These are phyloP conservation scores for Mallotus nudiflorus DNA, from an alignment of 345 rosid species.

Conservation along the genomic window DNA sequence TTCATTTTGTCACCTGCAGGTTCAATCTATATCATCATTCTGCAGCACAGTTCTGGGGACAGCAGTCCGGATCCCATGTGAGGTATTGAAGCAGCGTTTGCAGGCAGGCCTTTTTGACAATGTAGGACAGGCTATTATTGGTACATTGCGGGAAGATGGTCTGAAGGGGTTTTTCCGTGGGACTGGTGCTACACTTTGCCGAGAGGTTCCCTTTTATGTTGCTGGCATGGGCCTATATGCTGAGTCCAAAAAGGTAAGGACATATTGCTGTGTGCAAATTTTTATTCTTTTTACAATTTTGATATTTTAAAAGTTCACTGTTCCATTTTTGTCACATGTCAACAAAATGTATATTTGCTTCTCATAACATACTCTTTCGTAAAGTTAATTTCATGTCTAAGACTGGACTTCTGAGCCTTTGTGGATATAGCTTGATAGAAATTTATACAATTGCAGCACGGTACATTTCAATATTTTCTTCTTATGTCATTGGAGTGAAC, in stretches of 20 bases:
- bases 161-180: slow-evolving; percentile 93
- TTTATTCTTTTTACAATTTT: background rate
- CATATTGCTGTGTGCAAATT: too few species aligned
- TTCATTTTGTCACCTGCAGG: slow-evolving; percentile 44
- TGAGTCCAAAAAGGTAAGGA: slow-evolving; percentile 91
- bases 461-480: too few species aligned
- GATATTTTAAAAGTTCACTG: background rate
- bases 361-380: too few species aligned
- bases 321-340: background rate
- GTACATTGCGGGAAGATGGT: slow-evolving; percentile 95
- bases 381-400: too few species aligned
- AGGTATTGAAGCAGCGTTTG: slow-evolving; percentile 94
- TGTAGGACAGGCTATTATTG: slow-evolving; percentile 88
- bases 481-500: too few species aligned
- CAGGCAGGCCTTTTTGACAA: slow-evolving; percentile 89
- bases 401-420: too few species aligned
- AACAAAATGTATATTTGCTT: too few species aligned
- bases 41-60: slow-evolving; percentile 95
- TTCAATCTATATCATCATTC: slow-evolving; percentile 91
- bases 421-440: too few species aligned
- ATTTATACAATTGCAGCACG: too few species aligned
- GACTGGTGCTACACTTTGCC: slow-evolving; percentile 92
- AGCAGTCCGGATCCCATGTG: slow-evolving; percentile 92
- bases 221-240: slow-evolving; percentile 91
- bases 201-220: slow-evolving; percentile 96